Percentiles rank a stretch among this genome's conserved stretches.
phyloP scores from a whole-genome alignment of 352 stramenopile species.

The Globisporangium rhizosaccharum region DNA sequence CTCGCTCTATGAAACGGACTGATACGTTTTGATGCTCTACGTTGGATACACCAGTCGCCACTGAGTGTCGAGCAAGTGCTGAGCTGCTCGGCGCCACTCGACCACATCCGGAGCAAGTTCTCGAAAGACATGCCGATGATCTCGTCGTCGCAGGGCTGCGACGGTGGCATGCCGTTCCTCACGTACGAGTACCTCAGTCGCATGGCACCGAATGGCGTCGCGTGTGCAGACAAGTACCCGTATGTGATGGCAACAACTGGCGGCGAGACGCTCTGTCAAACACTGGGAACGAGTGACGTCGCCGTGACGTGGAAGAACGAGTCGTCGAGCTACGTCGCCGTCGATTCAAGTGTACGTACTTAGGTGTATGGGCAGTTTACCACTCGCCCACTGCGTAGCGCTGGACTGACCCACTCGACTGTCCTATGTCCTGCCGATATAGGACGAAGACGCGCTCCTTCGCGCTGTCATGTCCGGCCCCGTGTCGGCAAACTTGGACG shows the following conservation, averaged over 20 bases:
- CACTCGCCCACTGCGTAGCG: neutral
- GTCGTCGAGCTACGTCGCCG: constrained; percentile 47
- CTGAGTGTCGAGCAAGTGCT: constrained; percentile 85
- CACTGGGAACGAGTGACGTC: constrained; percentile 23
- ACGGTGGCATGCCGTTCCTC: constrained; percentile 87
- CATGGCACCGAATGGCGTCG: constrained; percentile 55
- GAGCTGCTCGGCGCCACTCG: constrained; percentile 62
- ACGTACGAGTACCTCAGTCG: constrained; percentile 84
- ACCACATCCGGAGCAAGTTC: constrained; percentile 76
- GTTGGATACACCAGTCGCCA: constrained; percentile 20
- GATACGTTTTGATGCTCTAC: too few species aligned
- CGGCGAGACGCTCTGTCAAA: constrained; percentile 33
- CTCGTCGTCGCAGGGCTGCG: constrained; percentile 76
- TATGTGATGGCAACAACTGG: constrained; percentile 75
- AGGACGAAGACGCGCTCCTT: constrained; percentile 58
- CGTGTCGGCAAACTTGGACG: constrained; percentile 77
- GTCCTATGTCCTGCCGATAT: neutral
- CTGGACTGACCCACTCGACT: too few species aligned
- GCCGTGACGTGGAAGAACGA: constrained; percentile 44
- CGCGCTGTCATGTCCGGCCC: constrained; percentile 56
- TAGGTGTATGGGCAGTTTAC: neutral
- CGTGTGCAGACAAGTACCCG: constrained; percentile 57
- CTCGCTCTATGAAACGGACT: neutral
- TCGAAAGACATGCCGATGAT: constrained; percentile 43
- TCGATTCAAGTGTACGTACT: constrained; percentile 23